Evolutionary conservation across 2,329 filamentous ascomycete species (phyloP).

Genomic region (Lizonia empirigonia): DNA sequence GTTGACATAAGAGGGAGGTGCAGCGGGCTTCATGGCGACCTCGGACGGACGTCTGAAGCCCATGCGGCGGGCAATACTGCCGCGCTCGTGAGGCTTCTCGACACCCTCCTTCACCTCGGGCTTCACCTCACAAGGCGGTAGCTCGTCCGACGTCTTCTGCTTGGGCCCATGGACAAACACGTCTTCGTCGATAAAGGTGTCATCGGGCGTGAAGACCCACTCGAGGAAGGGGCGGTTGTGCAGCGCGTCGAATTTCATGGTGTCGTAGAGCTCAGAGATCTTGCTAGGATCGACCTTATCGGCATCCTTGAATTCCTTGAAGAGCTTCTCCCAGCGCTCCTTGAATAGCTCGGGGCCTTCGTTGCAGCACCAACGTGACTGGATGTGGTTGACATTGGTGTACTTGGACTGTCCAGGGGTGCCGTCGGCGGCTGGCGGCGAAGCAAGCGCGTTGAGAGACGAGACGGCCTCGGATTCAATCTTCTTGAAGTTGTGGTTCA

Average conservation of each 20-base stretch:
- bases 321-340: constrained; percentile 98
- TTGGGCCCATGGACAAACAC: constrained; percentile 44
- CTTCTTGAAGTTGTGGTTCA: constrained; percentile 91
- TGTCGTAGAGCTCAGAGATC: constrained; percentile 97
- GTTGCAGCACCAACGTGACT: constrained; percentile 92
- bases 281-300: constrained; percentile 99
- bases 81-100: constrained; percentile 45
- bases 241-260: constrained; percentile 98
- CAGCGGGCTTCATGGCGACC: constrained; percentile 30
- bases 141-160: constrained; percentile 33
- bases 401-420: constrained; percentile 45
- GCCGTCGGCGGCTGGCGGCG: constrained; percentile 41
- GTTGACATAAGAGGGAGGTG: constrained; percentile 46
- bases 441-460: constrained; percentile 58
- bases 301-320: constrained; percentile 92
- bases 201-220: constrained; percentile 93
- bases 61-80: constrained; percentile 54
- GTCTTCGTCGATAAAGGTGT: constrained; percentile 73
- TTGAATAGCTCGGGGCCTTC: constrained; percentile 94
- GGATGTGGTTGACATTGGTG: constrained; percentile 61
- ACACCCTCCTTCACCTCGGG: constrained; percentile 45
- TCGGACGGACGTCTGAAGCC: constrained; percentile 61
- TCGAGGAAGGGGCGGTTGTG: constrained; percentile 97
- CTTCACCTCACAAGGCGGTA: constrained; percentile 27
- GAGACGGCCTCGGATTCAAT: constrained; percentile 70